Percentiles rank a stretch among this genome's conserved stretches.
Conservation (phyloP, 257 asterid genomes). For the Solanum sitiens region DNA sequence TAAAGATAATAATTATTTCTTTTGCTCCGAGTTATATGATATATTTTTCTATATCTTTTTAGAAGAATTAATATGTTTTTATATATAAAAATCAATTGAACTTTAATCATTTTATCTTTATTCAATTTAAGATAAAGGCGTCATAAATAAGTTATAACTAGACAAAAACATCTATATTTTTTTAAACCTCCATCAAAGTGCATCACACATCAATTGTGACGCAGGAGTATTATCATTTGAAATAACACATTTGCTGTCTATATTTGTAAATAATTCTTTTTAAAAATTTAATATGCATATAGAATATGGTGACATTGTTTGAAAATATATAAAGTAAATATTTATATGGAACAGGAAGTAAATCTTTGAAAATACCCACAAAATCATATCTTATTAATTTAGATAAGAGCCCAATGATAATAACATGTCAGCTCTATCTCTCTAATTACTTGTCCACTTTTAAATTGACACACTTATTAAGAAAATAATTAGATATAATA, state of each 20-base stretch:
- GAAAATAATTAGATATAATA: too few species aligned
- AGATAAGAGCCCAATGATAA: too few species aligned
- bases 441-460: too few species aligned
- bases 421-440: too few species aligned
- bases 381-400: neutral
- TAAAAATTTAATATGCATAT: neutral
- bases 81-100: neutral
- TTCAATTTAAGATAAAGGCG: neutral
- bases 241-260: neutral
- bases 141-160: neutral
- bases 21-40: neutral
- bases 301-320: neutral
- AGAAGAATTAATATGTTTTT: neutral
- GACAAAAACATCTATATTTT: neutral
- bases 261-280: neutral
- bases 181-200: neutral
- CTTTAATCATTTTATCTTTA: neutral
- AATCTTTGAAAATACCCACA: neutral
- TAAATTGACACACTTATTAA: too few species aligned
- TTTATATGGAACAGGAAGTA: neutral
- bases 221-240: neutral
- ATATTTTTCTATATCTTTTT: rapidly evolving
- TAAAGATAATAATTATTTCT: neutral
- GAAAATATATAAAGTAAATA: neutral
- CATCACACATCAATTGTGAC: neutral